phyloP scores from a whole-genome alignment of 805 yeast species.

The Candida sakaeoensis region DNA sequence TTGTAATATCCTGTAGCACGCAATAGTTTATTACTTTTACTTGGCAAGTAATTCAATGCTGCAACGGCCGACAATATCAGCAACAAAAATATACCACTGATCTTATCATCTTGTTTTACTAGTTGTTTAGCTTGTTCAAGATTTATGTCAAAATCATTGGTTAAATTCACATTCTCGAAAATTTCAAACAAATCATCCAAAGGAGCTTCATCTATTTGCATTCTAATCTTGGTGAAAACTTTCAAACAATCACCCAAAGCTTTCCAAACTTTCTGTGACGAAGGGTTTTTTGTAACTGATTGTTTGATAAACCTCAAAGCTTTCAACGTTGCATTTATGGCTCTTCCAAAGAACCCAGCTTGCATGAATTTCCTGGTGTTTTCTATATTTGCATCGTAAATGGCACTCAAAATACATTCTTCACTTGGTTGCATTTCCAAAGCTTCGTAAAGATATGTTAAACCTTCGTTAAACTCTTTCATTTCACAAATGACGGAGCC shows the following conservation, averaged over 20 bases:
- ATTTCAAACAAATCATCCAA: constrained; percentile 19
- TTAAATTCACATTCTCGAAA: constrained; percentile 13
- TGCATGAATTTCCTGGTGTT: constrained; percentile 49
- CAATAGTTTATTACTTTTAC: constrained; percentile 43
- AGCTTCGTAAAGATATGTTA: constrained; percentile 43
- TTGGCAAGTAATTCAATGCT: constrained; percentile 35
- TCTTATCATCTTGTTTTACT: constrained; percentile 13
- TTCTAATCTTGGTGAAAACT: constrained; percentile 53
- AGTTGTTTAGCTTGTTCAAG: constrained; percentile 18
- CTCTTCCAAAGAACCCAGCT: constrained; percentile 67
- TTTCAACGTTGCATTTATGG: constrained; percentile 44
- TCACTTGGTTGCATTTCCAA: constrained; percentile 45
- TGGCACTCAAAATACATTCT: constrained; percentile 42
- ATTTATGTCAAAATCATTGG: constrained; percentile 10
- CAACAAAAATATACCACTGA: constrained; percentile 35
- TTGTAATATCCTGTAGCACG: constrained; percentile 60
- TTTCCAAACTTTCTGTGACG: constrained; percentile 64
- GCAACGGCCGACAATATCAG: constrained; percentile 46
- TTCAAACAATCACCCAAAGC: constrained; percentile 54
- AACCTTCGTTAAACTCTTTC: constrained; percentile 64
- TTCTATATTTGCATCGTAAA: constrained; percentile 54
- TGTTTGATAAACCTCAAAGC: constrained; percentile 43
- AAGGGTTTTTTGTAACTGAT: constrained; percentile 32
- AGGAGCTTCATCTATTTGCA: constrained; percentile 50
- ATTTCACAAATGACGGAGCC: constrained; percentile 62